Evolutionary conservation across 345 rosid species (phyloP), one percentile per base, ranked within the genome.

Genomic region (Luvunga scandens): DNA sequence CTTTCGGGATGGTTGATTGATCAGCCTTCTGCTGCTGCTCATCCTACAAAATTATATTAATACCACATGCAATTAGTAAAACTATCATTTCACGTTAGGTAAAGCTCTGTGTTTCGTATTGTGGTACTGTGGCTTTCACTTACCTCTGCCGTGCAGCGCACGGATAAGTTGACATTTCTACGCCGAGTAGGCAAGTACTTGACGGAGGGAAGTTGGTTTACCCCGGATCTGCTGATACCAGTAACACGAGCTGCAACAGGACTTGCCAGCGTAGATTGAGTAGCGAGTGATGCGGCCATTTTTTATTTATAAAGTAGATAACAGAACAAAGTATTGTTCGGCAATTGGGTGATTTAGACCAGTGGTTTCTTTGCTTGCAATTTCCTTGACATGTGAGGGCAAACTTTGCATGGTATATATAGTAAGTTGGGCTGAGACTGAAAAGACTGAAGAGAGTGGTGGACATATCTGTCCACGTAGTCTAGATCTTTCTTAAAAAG

Each of bases 81-180:
- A 53, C 3, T 27, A 75, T 75, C 19, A 71, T 78, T 65, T 45
- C 53, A 45, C 50, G 50, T 39, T 60, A 60, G 31, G 33, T 53
- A 53, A 53, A 53, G 57, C 57, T 53, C 50, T 13, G 18, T 0
- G 16, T 13, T 45, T 45, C 18, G 18, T 45, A 12, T 45, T 45
- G 50, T 45, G 50, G 5, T 0, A 42, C 50, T 0, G 4, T 12
- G 18, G 50, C 50, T 53, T 18, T 53, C 57, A 69, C 74, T 78
- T 18, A 87, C 93, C 89, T 84, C 81, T 3, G 89, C 77, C 86
- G 71, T 81, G 87, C 90, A 90, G 30, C 82, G 78, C 27, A 91
- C 89, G 3, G 76, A 72, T 33, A 76, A 31, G 0, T 82, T 63
- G 5, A 25, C 81, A 68, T 57, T 80, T 75, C 85, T 88, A 45